Evolutionary conservation across 768 basidiomycete species (phyloP).

Genomic region (Ramaria rubella): DNA sequence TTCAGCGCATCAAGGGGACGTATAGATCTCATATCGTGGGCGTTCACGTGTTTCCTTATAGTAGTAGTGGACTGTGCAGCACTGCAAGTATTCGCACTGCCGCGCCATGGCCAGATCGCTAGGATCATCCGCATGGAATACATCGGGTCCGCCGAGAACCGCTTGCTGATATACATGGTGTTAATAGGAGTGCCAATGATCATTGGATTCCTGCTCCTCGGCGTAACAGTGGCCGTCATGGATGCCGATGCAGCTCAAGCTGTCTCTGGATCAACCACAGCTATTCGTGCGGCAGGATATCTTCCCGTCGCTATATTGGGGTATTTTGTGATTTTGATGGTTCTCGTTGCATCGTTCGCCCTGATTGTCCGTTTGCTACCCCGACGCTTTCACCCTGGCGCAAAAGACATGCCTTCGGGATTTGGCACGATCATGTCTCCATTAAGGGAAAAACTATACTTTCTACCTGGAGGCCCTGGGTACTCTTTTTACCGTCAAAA

Average conservation of each 20-base stretch:
- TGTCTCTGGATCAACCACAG: not conserved
- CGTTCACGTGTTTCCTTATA: not conserved
- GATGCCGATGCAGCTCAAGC: not conserved
- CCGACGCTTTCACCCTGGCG: not conserved
- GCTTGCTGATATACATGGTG: not conserved
- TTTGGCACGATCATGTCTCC: not conserved
- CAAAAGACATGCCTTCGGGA: not conserved
- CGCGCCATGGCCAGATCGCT: not conserved
- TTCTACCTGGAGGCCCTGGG: not conserved
- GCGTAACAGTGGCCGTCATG: not conserved
- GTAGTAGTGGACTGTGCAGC: not conserved
- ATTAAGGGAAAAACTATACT: not conserved
- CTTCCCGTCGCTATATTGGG: not conserved
- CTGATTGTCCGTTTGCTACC: not conserved
- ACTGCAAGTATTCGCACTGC: not conserved
- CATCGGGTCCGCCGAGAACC: not conserved
- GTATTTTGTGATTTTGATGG: not conserved
- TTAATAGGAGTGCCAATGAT: not conserved
- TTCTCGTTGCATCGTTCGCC: not conserved
- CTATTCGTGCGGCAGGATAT: not conserved
- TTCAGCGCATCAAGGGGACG: not conserved
- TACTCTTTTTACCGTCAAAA: not conserved
- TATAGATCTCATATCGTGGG: not conserved
- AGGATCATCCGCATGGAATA: not conserved
- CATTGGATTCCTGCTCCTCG: not conserved